These are phyloP conservation scores for Kodamaea fungicola DNA, from an alignment of 1,139 yeast species.

Conservation along the genomic window DNA sequence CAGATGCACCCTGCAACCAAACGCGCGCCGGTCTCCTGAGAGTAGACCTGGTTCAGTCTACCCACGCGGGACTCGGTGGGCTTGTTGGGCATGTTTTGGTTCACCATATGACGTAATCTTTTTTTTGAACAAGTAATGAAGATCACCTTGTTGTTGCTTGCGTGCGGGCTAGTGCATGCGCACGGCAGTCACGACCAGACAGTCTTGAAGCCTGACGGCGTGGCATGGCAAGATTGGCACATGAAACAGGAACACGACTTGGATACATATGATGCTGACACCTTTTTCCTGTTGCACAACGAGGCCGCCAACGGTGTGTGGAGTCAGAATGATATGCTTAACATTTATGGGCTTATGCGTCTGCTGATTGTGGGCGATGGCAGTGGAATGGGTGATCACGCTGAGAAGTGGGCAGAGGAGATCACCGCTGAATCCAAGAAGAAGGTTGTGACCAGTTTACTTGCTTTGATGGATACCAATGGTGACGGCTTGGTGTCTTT, in stretches of 20 bases:
- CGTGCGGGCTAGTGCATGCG: conserved; percentile 1
- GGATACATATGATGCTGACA: conserved; percentile 67
- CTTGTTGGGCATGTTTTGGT: conserved; percentile 17
- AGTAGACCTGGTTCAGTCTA: conserved; percentile 39
- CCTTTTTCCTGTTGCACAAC: conserved; percentile 85
- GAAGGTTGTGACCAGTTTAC: conserved; percentile 54
- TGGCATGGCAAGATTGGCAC: conserved; percentile 80
- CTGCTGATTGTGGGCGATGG: conserved; percentile 81
- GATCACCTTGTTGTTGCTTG: conserved; percentile 1
- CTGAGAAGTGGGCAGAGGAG: conserved; percentile 48
- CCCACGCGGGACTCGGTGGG: conserved; percentile 30
- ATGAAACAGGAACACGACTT: conserved; percentile 85
- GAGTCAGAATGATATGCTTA: conserved; percentile 65
- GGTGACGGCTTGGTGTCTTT: conserved; percentile 62
- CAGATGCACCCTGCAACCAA: conserved; percentile 91
- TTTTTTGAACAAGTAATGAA: conserved; percentile 1
- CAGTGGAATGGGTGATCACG: conserved; percentile 83
- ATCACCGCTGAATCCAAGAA: conserved; percentile 56
- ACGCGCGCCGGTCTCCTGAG: conserved; percentile 65
- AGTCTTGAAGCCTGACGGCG: conserved; percentile 41
- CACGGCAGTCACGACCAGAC: conserved; percentile 8
- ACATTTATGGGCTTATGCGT: conserved; percentile 75
- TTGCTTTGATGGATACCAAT: conserved; percentile 60
- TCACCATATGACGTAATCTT: conserved; percentile 4
- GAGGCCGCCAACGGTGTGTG: conserved; percentile 49